Evolutionary conservation across 306 rosid species (phyloP), one percentile per base, ranked within the genome.

Genomic region (Abrus precatorius): DNA sequence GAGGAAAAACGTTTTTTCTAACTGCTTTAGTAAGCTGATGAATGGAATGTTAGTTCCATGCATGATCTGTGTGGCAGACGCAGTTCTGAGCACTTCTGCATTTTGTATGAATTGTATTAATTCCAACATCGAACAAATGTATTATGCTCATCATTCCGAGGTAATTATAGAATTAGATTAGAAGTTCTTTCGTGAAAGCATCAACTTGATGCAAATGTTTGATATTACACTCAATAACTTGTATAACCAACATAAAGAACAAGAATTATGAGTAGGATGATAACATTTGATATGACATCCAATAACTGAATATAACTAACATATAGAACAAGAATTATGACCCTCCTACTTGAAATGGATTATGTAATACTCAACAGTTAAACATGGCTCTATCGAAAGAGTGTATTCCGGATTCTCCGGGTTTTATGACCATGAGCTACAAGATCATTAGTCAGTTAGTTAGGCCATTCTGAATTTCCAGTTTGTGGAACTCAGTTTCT

Each of bases 401-500:
- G 57, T n/a, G 13, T 63, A 38, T 12, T 63, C 30, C 6, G 69
- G 10, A 63, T n/a, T 38, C 40, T 30, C 49, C 48, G 2, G 30
- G 49, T 40, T 64, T 6, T 10, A 40, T 66, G 52, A 66, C 8
- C 72, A 66, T 20, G 70, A 64, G n/a, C 70, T 66, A 49, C 36
- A 7, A 8, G 33, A 8, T 8, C n/a, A 41, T 40, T 20, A 27
- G 5, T 66, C 34, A 41, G 52, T 66, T 66, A 34, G 72, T 20
- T 20, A 41, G 53, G 72, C 53, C 72, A 66, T 43, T 66, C 33
- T 43, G 72, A 66, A 2, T 41, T 41, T 66, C 53, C 34, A 66
- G 32, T 64, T 65, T 65, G 52, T 65, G 52, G 52, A 65, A 86
- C 83, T 88, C 92, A 0, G 70, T 77, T 85, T 92, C 89, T 33